A percentile compares a stretch with the other conserved stretches of the same genome.
Evolutionary conservation across 306 rosid genomes (phyloP).

Genomic region (Acacia crassicarpa): DNA sequence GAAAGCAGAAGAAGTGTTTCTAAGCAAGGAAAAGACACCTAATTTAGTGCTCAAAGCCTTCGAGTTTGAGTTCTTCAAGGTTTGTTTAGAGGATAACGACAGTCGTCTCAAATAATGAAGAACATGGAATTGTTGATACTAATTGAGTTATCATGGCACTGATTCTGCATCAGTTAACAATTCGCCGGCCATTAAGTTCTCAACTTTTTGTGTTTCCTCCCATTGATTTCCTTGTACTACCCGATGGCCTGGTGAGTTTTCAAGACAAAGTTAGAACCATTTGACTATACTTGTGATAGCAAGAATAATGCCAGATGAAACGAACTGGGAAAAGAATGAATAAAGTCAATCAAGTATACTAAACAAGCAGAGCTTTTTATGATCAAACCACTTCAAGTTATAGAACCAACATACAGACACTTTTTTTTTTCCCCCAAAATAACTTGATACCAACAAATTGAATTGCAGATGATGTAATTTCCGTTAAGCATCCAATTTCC

Average conservation of each 20-base stretch:
- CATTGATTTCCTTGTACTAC: not conserved
- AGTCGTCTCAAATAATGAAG: not conserved
- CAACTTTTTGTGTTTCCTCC: not conserved
- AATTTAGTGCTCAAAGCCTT: not conserved
- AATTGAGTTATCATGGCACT: not conserved
- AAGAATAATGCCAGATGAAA: not conserved
- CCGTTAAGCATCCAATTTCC: slow-evolving; percentile 7
- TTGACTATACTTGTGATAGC: not conserved
- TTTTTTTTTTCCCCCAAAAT: not conserved
- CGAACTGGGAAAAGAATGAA: not conserved
- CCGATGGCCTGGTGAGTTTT: not conserved
- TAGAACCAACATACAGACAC: not conserved
- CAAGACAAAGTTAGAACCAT: not conserved
- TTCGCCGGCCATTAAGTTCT: not conserved
- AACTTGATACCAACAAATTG: not conserved
- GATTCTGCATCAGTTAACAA: not conserved
- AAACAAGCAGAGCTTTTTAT: not conserved
- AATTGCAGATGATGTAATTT: not conserved
- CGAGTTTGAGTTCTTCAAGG: not conserved
- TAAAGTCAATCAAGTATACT: not conserved
- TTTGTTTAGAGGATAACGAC: not conserved
- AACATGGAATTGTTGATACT: not conserved
- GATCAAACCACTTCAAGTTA: slow-evolving; percentile 5
- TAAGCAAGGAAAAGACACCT: not conserved
- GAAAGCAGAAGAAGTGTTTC: not conserved